Conservation (phyloP, 192 early-diverging fungal species). For the Coemansia sp. region DNA sequence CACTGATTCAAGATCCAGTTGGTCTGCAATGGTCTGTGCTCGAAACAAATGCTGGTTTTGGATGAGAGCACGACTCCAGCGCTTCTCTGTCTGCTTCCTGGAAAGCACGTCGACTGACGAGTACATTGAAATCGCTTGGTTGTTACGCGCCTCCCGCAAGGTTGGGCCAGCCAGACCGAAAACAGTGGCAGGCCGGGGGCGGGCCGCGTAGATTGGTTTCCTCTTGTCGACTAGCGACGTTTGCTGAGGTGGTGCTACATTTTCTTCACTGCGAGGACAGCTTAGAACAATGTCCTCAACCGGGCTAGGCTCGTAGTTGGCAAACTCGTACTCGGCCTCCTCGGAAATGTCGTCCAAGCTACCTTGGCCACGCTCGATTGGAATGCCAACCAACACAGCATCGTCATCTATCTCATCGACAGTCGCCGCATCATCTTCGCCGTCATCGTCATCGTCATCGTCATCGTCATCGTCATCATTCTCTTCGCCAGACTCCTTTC, state of each 20-base stretch:
- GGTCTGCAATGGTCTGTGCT: slow-evolving; percentile 15
- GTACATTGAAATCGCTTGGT: slow-evolving; percentile 28
- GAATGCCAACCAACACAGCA: slow-evolving; percentile 1
- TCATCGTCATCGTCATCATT: slow-evolving; percentile 30
- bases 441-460: slow-evolving; percentile 26
- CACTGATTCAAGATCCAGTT: neutral
- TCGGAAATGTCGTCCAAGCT: slow-evolving; percentile 31
- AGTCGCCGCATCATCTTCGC: slow-evolving; percentile 7
- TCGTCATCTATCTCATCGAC: slow-evolving; percentile 4
- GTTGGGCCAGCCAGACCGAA: neutral
- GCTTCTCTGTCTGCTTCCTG: slow-evolving; percentile 40
- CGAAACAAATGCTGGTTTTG: slow-evolving; percentile 55
- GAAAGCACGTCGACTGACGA: slow-evolving; percentile 29
- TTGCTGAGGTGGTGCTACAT: neutral
- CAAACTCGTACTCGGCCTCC: slow-evolving; percentile 24
- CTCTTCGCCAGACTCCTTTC: slow-evolving; percentile 29
- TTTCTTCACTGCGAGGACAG: neutral
- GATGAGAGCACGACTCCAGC: slow-evolving; percentile 52
- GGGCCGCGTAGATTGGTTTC: slow-evolving; percentile 8
- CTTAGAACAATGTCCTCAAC: slow-evolving; percentile 4
- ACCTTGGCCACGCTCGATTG: neutral
- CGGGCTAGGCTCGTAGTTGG: slow-evolving; percentile 22
- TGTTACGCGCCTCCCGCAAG: slow-evolving; percentile 5
- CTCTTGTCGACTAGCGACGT: slow-evolving; percentile 11
- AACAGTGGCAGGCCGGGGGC: slow-evolving; percentile 18